A percentile compares a stretch with the other conserved stretches of the same genome.
Conservation (phyloP, 768 basidiomycete genomes). For the Agrocybe pediades region DNA sequence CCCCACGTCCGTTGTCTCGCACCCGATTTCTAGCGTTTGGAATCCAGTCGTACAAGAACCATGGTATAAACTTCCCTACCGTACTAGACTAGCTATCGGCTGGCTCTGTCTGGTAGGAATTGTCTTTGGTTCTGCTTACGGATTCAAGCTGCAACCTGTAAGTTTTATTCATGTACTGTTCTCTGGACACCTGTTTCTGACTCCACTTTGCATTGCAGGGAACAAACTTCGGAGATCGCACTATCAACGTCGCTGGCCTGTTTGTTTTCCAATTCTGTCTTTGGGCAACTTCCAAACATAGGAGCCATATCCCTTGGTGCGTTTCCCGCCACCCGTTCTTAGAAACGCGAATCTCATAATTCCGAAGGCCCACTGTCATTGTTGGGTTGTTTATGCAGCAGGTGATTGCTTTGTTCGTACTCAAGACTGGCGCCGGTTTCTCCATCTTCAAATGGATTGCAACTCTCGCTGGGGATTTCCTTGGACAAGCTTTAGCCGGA, state of each 20-base stretch:
- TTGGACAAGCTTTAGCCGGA: slow-evolving; percentile 66
- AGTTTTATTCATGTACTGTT: slow-evolving; percentile 65
- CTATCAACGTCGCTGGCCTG: slow-evolving; percentile 81
- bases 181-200: slow-evolving; percentile 77
- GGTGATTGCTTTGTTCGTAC: slow-evolving; percentile 83
- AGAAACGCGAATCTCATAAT: neutral
- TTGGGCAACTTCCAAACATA: slow-evolving; percentile 64
- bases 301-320: slow-evolving; percentile 72
- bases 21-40: slow-evolving; percentile 75
- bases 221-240: slow-evolving; percentile 75
- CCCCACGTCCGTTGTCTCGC: slow-evolving; percentile 67
- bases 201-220: slow-evolving; percentile 57
- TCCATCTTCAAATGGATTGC: slow-evolving; percentile 85
- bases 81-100: slow-evolving; percentile 60
- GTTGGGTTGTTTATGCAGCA: slow-evolving; percentile 87
- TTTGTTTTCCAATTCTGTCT: slow-evolving; percentile 79
- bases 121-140: slow-evolving; percentile 86
- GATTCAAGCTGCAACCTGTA: slow-evolving; percentile 47
- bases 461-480: slow-evolving; percentile 76
- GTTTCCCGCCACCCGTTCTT: slow-evolving; percentile 14
- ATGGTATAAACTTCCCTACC: slow-evolving; percentile 59
- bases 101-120: slow-evolving; percentile 79
- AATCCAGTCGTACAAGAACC: slow-evolving; percentile 63
- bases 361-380: slow-evolving; percentile 76
- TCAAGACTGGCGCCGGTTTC: slow-evolving; percentile 84